Base-by-base conservation (phyloP, 225 moss, liverwort and hornwort genomes). In the Antitrichia curtipendula region DNA sequence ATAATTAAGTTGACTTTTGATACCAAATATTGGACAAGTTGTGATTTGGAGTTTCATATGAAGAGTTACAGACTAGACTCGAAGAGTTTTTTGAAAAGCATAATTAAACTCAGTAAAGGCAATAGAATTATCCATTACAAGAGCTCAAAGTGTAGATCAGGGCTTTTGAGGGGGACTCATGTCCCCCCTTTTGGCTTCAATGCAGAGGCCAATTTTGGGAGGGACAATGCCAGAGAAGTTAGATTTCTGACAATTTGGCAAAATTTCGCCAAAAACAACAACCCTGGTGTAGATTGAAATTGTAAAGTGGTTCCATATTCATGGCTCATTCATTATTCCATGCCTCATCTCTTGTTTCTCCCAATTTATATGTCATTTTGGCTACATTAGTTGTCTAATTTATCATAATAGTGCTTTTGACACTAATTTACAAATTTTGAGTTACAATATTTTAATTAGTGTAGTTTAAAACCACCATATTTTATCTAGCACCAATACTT, bases 81-180 rank as follows among this genome's bases (percentile, higher is more conserved):
- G 9, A 5, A 64, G 9, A 71, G 9, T 16, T 71, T 71, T 71
- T 45, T 16, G 6, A 7, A 6, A 72, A 45, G 3, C 16, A 41
- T 41, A 0, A 27, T 16, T 1, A 41, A 70, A 43, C 1, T 16
- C 1, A 2, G 8, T 1, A 41, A 43, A 70, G 3, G 15, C 0
- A 41, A 70, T 15, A 41, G 15, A 70, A 5, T 70, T 8, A 70
- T 27, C 1, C 0, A 1, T 21, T n/a, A n/a, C 0, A 2, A 11
- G 20, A 65, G 11, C 0, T 65, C n/a, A n/a, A n/a, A 65, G 3
- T 11, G 0, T 20, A 1, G 13, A 21, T 15, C 10, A n/a, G n/a
- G n/a, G n/a, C n/a, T n/a, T n/a, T n/a, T n/a, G n/a, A n/a, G n/a
- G n/a, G n/a, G n/a, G n/a, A n/a, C n/a, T n/a, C n/a, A n/a, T n/a